phyloP scores from a whole-genome alignment of 2,329 filamentous ascomycete species.

The Colletotrichum tropicicola region DNA sequence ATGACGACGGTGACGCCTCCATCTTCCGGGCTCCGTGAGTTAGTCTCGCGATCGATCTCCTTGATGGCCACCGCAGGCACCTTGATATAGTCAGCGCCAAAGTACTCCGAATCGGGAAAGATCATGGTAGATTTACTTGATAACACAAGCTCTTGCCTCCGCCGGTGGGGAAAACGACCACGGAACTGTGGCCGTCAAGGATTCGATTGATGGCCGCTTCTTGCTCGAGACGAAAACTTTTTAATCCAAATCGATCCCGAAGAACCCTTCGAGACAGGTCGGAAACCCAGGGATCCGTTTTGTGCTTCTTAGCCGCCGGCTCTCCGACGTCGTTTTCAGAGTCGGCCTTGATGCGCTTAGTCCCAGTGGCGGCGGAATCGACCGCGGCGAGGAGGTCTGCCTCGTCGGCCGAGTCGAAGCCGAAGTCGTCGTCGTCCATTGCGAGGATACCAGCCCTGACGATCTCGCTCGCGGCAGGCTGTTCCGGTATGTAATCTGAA shows the following conservation, averaged over 20 bases:
- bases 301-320: slow-evolving; percentile 1
- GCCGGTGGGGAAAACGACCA: slow-evolving; percentile 57
- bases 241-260: slow-evolving; percentile 47
- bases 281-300: neutral
- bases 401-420: slow-evolving; percentile 35
- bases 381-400: slow-evolving; percentile 13
- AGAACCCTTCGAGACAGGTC: slow-evolving; percentile 41
- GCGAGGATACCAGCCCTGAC: too few species aligned
- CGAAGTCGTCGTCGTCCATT: slow-evolving; percentile 31
- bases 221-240: slow-evolving; percentile 54
- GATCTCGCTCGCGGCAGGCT: too few species aligned
- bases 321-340: neutral
- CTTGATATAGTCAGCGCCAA: slow-evolving; percentile 34
- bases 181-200: slow-evolving; percentile 48
- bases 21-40: slow-evolving; percentile 38
- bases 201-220: slow-evolving; percentile 48
- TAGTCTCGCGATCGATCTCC: slow-evolving; percentile 46
- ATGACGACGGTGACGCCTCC: slow-evolving; percentile 64
- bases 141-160: slow-evolving; percentile 61
- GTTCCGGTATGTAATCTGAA: too few species aligned
- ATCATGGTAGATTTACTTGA: slow-evolving; percentile 43
- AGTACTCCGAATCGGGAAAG: too few species aligned
- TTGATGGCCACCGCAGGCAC: slow-evolving; percentile 58
- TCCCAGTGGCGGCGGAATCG: neutral
- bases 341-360: neutral